Evolutionary conservation across 2,329 filamentous ascomycete species (phyloP).

Genomic region (Pseudocercospora eumusae): DNA sequence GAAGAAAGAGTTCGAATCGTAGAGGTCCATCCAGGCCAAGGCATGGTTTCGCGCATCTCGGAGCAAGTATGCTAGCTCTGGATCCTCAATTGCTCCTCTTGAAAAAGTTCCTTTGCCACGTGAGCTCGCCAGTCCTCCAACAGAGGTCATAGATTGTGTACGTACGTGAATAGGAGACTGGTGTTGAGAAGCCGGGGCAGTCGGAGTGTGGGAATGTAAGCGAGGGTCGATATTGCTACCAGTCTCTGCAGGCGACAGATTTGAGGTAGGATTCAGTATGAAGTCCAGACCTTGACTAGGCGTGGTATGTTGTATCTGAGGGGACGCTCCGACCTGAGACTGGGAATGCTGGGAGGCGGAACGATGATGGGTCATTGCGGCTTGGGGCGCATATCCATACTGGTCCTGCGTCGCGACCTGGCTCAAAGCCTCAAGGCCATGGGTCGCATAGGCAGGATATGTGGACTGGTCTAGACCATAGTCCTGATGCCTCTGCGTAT

Average conservation of each 20-base stretch:
- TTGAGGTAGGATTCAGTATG: conserved; percentile 53
- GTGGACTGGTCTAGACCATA: conserved; percentile 23
- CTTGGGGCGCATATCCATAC: conserved; percentile 41
- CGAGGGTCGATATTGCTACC: conserved; percentile 37
- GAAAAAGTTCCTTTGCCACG: conserved; percentile 32
- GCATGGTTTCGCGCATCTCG: conserved; percentile 41
- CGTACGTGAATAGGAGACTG: conserved; percentile 35
- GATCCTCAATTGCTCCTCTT: conserved; percentile 34
- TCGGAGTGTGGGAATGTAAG: conserved; percentile 32
- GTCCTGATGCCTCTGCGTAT: conserved; percentile 4
- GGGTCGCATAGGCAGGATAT: conserved; percentile 41
- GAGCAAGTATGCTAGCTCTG: conserved; percentile 57
- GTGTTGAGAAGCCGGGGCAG: conserved; percentile 13
- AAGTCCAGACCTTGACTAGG: conserved; percentile 53
- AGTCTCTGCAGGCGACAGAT: conserved; percentile 38
- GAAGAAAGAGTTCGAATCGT: conserved; percentile 61
- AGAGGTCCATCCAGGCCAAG: conserved; percentile 52
- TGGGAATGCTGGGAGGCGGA: conserved; percentile 34
- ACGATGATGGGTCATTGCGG: conserved; percentile 30
- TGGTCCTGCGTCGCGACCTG: conserved; percentile 51
- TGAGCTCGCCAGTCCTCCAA: conserved; percentile 35
- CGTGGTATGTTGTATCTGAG: conserved; percentile 28
- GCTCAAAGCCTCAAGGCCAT: conserved; percentile 58
- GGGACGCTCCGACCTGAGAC: conserved; percentile 19
- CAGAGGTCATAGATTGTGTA: conserved; percentile 33